phyloP scores from a whole-genome alignment of 2,329 filamentous ascomycete genomes.

The Metarhizium robertsii region DNA sequence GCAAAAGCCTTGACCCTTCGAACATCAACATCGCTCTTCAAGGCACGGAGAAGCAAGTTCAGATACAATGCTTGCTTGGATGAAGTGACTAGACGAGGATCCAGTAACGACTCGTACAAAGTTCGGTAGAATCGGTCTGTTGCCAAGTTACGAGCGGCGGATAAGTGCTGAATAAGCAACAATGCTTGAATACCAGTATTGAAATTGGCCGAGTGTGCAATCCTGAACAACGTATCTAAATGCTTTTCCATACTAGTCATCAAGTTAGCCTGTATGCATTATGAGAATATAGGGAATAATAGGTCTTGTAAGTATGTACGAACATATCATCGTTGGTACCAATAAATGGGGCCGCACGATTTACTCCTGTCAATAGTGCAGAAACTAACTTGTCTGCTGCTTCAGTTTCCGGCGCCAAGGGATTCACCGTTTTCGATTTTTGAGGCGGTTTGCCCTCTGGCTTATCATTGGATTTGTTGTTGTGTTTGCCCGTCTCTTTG shows the following conservation, averaged over 20 bases:
- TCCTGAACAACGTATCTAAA: slow-evolving; percentile 86
- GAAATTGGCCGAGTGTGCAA: slow-evolving; percentile 97
- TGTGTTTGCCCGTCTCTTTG: slow-evolving; percentile 17
- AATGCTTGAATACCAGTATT: slow-evolving; percentile 96
- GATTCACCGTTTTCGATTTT: slow-evolving; percentile 6
- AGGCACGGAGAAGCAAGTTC: slow-evolving; percentile 77
- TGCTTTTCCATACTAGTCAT: slow-evolving; percentile 64
- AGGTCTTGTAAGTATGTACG: slow-evolving; percentile 17
- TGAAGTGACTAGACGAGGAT: slow-evolving; percentile 77
- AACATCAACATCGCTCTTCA: slow-evolving; percentile 84
- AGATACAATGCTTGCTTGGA: slow-evolving; percentile 95
- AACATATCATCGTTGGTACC: slow-evolving; percentile 68
- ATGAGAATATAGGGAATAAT: background rate
- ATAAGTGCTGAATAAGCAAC: slow-evolving; percentile 88
- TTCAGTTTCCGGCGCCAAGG: slow-evolving; percentile 52
- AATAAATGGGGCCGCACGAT: slow-evolving; percentile 90
- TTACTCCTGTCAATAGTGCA: slow-evolving; percentile 85
- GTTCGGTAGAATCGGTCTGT: slow-evolving; percentile 92
- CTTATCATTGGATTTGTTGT: slow-evolving; percentile 10
- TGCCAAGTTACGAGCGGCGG: slow-evolving; percentile 67
- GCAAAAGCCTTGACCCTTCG: slow-evolving; percentile 93
- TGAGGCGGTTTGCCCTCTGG: slow-evolving; percentile 4
- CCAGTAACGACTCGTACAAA: slow-evolving; percentile 87
- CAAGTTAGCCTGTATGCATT: slow-evolving; percentile 8
- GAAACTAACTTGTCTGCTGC: slow-evolving; percentile 82